These are phyloP conservation scores for Xylaria sp. DNA, from an alignment of 2,329 filamentous ascomycete genomes.

Conservation along the genomic window DNA sequence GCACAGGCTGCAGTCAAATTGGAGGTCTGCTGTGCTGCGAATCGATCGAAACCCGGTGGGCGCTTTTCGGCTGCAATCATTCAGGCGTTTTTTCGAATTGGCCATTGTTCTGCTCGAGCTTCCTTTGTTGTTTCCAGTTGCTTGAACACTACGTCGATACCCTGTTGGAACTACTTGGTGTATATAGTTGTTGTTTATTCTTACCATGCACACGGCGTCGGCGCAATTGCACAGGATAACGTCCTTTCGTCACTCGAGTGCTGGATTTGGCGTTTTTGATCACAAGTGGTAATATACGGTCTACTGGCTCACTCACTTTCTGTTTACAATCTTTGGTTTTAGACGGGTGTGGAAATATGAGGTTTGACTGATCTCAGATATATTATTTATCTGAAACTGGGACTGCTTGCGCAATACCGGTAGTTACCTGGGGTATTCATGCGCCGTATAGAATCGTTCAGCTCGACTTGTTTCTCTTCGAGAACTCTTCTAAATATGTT, in stretches of 20 bases:
- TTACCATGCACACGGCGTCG: constrained; percentile 15
- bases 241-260: constrained; percentile 1
- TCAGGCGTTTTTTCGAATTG: neutral
- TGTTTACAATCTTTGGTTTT: neutral
- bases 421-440: too few species aligned
- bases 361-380: neutral
- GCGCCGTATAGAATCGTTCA: neutral
- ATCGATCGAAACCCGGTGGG: neutral
- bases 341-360: neutral
- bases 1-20: neutral
- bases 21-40: neutral
- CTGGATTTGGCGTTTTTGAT: constrained; percentile 23
- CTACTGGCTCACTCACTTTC: neutral
- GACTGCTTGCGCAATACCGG: neutral
- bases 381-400: neutral
- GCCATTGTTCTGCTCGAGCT: neutral
- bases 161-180: constrained; percentile 19
- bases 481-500: neutral
- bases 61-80: neutral
- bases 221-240: constrained; percentile 3
- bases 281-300: neutral
- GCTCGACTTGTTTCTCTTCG: neutral
- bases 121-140: neutral
- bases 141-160: constrained; percentile 23
- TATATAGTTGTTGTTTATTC: constrained; percentile 28